These are phyloP conservation scores for Tetrapisispora namnaoensis DNA, from an alignment of 805 yeast species.

Conservation along the genomic window DNA sequence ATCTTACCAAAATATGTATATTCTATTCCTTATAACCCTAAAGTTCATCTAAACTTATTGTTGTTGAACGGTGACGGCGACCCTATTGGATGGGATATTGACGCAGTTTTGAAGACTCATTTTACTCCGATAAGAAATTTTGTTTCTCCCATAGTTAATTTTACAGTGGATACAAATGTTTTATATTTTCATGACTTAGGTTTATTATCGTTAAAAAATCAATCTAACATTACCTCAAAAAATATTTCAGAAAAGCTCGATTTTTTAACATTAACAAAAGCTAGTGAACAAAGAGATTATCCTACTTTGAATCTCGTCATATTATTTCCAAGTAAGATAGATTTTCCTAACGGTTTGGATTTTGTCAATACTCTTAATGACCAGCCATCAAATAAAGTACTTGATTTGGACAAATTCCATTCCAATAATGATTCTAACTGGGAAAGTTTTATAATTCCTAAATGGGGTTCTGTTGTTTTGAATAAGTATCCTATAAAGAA, in stretches of 20 bases:
- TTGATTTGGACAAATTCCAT: not conserved
- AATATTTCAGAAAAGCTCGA: constrained; percentile 73
- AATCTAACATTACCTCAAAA: constrained; percentile 31
- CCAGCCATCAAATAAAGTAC: not conserved
- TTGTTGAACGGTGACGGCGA: constrained; percentile 61
- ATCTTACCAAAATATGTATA: constrained; percentile 13
- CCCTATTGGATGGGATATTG: constrained; percentile 68
- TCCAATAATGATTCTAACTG: constrained; percentile 7
- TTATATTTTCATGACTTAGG: constrained; percentile 44
- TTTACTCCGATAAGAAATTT: constrained; percentile 48
- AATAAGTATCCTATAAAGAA: constrained; percentile 27
- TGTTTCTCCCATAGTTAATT: constrained; percentile 50
- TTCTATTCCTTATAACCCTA: constrained; percentile 38
- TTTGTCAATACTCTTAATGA: constrained; percentile 9
- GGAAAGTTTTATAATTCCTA: constrained; percentile 59
- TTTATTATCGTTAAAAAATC: constrained; percentile 20
- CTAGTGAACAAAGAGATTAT: constrained; percentile 49
- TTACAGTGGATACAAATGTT: constrained; percentile 71
- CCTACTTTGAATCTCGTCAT: constrained; percentile 57
- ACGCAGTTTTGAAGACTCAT: constrained; percentile 36
- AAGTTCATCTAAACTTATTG: constrained; percentile 67
- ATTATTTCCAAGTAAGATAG: constrained; percentile 28
- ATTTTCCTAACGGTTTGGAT: constrained; percentile 34
- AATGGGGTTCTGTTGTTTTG: constrained; percentile 64
- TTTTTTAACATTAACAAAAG: constrained; percentile 58